phyloP scores from a whole-genome alignment of 1,284 basidiomycete species.

The Trichosporon ovoides region DNA sequence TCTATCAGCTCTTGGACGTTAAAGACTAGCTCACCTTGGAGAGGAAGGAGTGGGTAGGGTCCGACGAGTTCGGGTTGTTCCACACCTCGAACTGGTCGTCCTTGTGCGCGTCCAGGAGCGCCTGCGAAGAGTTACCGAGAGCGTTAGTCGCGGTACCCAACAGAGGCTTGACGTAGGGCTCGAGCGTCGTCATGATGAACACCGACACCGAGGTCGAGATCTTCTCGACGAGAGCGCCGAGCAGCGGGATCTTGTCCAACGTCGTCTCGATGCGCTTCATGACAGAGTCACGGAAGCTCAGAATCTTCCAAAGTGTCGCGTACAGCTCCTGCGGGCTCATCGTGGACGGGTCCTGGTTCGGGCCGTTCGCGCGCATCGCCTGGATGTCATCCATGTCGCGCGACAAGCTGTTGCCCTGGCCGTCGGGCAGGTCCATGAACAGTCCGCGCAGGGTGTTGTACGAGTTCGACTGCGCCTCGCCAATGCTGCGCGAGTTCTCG shows the following conservation, averaged over 20 bases:
- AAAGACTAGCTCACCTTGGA: constrained; percentile 51
- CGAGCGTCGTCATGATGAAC: constrained; percentile 73
- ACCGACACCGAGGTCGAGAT: constrained; percentile 74
- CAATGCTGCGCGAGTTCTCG: constrained; percentile 55
- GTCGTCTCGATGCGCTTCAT: constrained; percentile 77
- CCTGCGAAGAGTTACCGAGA: constrained; percentile 60
- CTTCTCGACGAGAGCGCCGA: constrained; percentile 71
- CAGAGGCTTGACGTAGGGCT: constrained; percentile 66
- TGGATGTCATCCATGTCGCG: constrained; percentile 72
- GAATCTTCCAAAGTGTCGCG: constrained; percentile 70
- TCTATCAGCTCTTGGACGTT: not conserved
- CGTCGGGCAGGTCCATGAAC: constrained; percentile 59
- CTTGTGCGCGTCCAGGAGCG: constrained; percentile 71
- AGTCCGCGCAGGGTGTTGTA: constrained; percentile 43
- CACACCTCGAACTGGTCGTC: constrained; percentile 76
- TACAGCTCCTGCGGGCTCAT: constrained; percentile 88
- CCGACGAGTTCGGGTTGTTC: constrained; percentile 69
- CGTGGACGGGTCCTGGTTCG: constrained; percentile 61
- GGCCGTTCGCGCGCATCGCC: constrained; percentile 59
- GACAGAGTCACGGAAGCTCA: constrained; percentile 76
- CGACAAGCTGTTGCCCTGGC: constrained; percentile 53
- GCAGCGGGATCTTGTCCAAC: constrained; percentile 62
- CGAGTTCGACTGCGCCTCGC: constrained; percentile 53
- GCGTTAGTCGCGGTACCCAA: constrained; percentile 66
- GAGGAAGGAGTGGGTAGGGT: constrained; percentile 65